Conservation (phyloP, 306 rosid species). For the Heteromeles arbutifolia region DNA sequence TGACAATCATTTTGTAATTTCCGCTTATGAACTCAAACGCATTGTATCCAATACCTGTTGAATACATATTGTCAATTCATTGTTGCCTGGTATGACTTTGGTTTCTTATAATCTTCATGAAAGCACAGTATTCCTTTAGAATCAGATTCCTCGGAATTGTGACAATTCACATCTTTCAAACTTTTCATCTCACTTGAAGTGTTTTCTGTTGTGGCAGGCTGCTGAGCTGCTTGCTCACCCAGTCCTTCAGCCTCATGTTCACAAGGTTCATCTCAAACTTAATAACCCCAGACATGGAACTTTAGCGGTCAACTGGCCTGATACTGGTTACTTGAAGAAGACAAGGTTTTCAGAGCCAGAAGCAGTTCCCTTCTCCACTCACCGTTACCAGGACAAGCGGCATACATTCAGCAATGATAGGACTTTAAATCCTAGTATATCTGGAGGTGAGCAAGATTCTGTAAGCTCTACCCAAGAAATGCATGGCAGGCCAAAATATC, state of each 20-base stretch:
- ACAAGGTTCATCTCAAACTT: slow-evolving; percentile 74
- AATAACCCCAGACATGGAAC: slow-evolving; percentile 62
- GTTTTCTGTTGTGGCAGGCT: slow-evolving; percentile 55
- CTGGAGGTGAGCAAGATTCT: slow-evolving; percentile 74
- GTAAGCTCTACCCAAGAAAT: slow-evolving; percentile 63
- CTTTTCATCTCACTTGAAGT: slow-evolving; percentile 28
- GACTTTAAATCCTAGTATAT: slow-evolving; percentile 71
- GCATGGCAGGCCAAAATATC: slow-evolving; percentile 47
- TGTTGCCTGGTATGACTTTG: not conserved
- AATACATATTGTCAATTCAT: not conserved
- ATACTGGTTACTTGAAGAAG: slow-evolving; percentile 52
- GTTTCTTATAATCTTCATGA: not conserved
- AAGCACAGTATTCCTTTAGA: not conserved
- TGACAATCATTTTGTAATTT: not conserved
- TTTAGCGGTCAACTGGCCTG: slow-evolving; percentile 52
- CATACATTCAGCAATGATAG: slow-evolving; percentile 61
- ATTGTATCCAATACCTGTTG: not conserved
- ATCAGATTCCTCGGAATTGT: not conserved
- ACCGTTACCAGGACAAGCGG: slow-evolving; percentile 39
- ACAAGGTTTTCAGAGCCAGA: slow-evolving; percentile 66
- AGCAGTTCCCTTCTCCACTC: slow-evolving; percentile 28
- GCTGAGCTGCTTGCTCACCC: slow-evolving; percentile 80
- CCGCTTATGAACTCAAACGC: not conserved
- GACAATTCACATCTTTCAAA: not conserved
- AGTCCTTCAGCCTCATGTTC: slow-evolving; percentile 72